Evolutionary conservation across 257 asterid genomes (phyloP).

Genomic region (Echites panduratus): DNA sequence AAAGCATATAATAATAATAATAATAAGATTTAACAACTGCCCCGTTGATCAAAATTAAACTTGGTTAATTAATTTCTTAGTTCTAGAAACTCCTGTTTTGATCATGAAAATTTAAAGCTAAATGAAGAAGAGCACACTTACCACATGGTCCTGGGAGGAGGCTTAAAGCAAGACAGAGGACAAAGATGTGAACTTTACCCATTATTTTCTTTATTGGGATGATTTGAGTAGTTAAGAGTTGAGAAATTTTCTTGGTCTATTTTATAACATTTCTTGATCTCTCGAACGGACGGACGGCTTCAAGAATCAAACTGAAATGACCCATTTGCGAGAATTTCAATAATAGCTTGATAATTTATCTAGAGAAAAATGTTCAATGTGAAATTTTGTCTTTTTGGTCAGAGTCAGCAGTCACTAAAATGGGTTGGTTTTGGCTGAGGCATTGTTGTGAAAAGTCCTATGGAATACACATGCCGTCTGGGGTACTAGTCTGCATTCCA

Average conservation of each 20-base stretch:
- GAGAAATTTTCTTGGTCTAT: neutral
- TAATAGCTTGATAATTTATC: too few relatives aligned
- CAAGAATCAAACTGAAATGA: neutral
- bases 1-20: too few relatives aligned
- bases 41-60: neutral
- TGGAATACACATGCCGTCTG: too few relatives aligned
- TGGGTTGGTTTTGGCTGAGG: too few relatives aligned
- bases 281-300: neutral
- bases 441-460: too few relatives aligned
- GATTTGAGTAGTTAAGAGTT: neutral
- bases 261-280: conserved; percentile 1
- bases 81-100: neutral
- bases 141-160: conserved; percentile 25
- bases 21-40: too few relatives aligned
- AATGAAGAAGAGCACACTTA: conserved; percentile 12
- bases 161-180: conserved; percentile 12
- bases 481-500: too few relatives aligned
- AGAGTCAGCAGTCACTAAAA: too few relatives aligned
- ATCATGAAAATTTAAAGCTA: neutral
- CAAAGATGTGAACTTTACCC: conserved; percentile 11
- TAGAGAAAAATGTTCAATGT: too few relatives aligned
- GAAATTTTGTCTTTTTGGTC: too few relatives aligned
- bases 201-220: conserved; percentile 6
- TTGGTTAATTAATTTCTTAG: too few relatives aligned
- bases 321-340: neutral